Base-by-base conservation (phyloP, 2,329 filamentous ascomycete genomes). In the Xylariaceae sp. region DNA sequence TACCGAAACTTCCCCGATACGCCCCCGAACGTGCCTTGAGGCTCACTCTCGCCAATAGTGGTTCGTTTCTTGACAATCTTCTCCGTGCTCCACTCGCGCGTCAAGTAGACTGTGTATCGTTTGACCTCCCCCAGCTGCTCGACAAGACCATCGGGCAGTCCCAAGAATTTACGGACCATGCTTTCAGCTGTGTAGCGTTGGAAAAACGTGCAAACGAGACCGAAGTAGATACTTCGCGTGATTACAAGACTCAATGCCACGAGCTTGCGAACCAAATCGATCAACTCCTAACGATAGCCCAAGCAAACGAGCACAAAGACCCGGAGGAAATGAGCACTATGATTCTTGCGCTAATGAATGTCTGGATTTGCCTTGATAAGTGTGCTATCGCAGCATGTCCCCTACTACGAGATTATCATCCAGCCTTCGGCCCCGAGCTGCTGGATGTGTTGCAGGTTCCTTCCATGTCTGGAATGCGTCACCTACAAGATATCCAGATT, bases 321-420 rank as follows among this genome's bases (percentile, higher is more conserved):
- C 74, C 78, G 0, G 79, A 82, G 53, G 75, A 80, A 23, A 79
- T 77, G 63, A 85, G 83, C 34, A 59, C 71, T 0, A 76, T 82
- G 64, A 69, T 88, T 0, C 74, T 89, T 1, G 76, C 73, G 6
- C 49, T 84, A 0, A 78, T 88, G 67, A 79, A 83, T 53, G 63
- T 86, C 0, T 89, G 85, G 86, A 68, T 80, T 2, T 65, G 69
- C 1, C 77, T 88, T 68, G 87, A 89, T 62, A 65, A 72, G 9
- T 70, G 67, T n/a, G 78, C 80, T 0, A 70, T 75, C 0, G 9
- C 50, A 0, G 61, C 62, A 0, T 82, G 75, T 51, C 78, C 79
- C 0, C 68, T 87, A 0, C 70, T 89, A 0, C 35, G 53, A 0
- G 71, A 82, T 0, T 86, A 80, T 55, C 74, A 80, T 10, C 82